These are phyloP conservation scores for Bullera alba DNA, from an alignment of 768 basidiomycete species.

Conservation along the genomic window DNA sequence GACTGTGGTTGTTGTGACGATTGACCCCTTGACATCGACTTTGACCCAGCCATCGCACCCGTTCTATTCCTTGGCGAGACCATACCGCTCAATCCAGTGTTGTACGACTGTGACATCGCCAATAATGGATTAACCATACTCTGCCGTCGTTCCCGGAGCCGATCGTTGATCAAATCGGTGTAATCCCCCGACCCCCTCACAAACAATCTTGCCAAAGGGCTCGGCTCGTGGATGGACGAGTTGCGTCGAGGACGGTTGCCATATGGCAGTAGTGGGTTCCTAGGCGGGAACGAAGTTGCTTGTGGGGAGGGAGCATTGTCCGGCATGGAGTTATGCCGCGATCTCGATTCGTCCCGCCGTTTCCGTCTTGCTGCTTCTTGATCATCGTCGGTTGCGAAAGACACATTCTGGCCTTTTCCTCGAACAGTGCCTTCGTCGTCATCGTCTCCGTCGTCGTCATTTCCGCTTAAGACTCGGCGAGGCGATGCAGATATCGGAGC, in stretches of 20 bases:
- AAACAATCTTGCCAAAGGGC: slow-evolving; percentile 42
- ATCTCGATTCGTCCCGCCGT: no score
- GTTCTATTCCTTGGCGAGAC: not conserved
- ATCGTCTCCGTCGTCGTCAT: no score
- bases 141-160: slow-evolving; percentile 7
- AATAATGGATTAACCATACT: slow-evolving; percentile 1
- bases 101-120: slow-evolving; percentile 1
- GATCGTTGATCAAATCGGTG: slow-evolving; percentile 4
- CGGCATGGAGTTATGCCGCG: slow-evolving; percentile 6
- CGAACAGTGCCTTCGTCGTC: no score
- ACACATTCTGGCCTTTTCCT: no score
- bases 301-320: slow-evolving; percentile 1
- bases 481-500: not conserved
- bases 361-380: no score
- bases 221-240: slow-evolving; percentile 39
- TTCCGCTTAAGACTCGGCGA: no score
- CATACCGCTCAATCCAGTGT: not conserved
- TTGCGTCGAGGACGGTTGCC: slow-evolving; percentile 23
- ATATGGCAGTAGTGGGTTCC: not conserved
- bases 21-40: not conserved
- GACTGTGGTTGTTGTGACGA: not conserved
- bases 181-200: slow-evolving; percentile 9
- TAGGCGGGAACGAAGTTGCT: not conserved
- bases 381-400: no score
- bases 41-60: not conserved